Evolutionary conservation across 2,329 filamentous ascomycete species (phyloP).

Genomic region (Colletotrichum liaoningense): DNA sequence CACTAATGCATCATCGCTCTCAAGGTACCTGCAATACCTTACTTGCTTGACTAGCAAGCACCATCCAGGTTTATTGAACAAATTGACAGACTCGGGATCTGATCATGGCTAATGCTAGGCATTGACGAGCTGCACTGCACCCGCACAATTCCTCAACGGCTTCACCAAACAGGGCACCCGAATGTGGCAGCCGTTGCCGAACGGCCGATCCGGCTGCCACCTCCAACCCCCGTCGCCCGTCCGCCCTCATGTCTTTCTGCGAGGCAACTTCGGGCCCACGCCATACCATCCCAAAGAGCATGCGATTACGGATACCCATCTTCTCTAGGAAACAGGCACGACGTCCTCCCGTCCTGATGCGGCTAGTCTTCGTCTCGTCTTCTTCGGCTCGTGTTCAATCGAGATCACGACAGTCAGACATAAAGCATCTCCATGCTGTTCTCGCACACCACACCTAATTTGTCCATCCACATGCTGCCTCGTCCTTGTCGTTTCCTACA

Average conservation of each 20-base stretch:
- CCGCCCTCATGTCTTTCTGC: background rate
- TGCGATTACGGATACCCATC: constrained; percentile 7
- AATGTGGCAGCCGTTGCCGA: constrained; percentile 26
- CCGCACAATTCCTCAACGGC: background rate
- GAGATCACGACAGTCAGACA: constrained; percentile 25
- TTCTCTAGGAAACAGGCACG: constrained; percentile 15
- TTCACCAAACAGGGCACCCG: constrained; percentile 19
- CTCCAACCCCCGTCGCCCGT: constrained; percentile 7
- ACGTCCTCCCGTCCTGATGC: constrained; percentile 19
- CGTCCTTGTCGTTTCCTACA: constrained; percentile 18
- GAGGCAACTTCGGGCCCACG: background rate
- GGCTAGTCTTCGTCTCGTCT: constrained; percentile 12
- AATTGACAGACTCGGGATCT: background rate
- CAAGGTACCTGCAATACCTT: background rate
- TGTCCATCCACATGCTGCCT: constrained; percentile 21
- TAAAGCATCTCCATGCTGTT: background rate
- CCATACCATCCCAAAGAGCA: background rate
- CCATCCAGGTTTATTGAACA: too few species aligned
- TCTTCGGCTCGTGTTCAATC: constrained; percentile 27
- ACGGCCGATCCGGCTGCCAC: constrained; percentile 32
- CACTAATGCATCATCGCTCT: too few species aligned
- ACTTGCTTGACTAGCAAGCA: background rate
- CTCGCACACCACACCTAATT: constrained; percentile 24
- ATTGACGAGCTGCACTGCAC: constrained; percentile 1
- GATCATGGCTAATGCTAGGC: background rate